Evolutionary conservation across 2,329 filamentous ascomycete species (phyloP), one percentile per base, ranked within the genome.

Genomic region (Cladosporium sp.): DNA sequence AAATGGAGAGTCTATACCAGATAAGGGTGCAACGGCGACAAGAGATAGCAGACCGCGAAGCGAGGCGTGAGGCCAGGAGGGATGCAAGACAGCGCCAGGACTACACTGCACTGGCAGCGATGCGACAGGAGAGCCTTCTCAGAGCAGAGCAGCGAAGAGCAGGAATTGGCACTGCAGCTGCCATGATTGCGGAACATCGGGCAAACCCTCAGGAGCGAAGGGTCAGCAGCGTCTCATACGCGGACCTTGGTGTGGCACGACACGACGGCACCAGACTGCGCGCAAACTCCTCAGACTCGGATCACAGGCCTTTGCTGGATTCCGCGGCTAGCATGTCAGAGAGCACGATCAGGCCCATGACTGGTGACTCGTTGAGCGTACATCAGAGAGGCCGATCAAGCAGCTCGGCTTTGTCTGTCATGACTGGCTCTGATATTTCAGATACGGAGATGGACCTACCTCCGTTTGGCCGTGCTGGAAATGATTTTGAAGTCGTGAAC

Each of bases 1-100:
- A 96, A 68, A 97, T 97, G 93, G 87, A 93, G 57, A 82, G 87
- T 0, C 71, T 97, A 38, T 97, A 95, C 68, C 89, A 95, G 68
- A 92, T 97, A 54, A 85, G 93, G 10, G 67, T 87, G 10, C 83
- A 88, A 14, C 81, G 93, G 50, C 82, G 91, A 48, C 77, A 81
- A 52, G 86, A 95, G 67, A 77, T 85, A 37, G 81, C 82, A 4
- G 89, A 93, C 57, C 83, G 89, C 4, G 88, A 95, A 59, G 84
- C 86, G 58, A 77, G 87, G n/a, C 78, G 88, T 48, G 77, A 81
- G 43, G 75, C 83, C 53, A 78, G 88, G 28, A 75, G 82, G 31
- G 87, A 90, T 58, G 91, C 91, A 9, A 81, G 87, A 46, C 79
- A 77, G 51, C 77, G 84, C 46, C 84, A 86, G 46, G 89, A 95